Base-by-base conservation (phyloP, 164 flowering plant species). In the Macadamia tetraphylla region DNA sequence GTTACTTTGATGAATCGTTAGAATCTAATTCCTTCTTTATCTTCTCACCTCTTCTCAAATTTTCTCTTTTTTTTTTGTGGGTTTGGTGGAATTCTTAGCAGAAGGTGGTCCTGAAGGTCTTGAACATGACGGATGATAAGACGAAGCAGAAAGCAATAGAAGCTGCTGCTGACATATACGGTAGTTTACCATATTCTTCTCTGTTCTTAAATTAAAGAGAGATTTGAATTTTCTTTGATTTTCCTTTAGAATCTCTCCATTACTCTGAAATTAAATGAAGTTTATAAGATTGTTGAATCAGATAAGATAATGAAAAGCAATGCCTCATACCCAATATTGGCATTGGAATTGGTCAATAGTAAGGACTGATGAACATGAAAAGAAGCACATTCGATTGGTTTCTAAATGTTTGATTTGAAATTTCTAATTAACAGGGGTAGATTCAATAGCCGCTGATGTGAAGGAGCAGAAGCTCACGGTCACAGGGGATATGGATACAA, bases 81-180 rank as follows among this genome's bases (percentile, higher is more conserved):
- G 5, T 8, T 15, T 63, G 43, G 13, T 53, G 40, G 6, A 66
- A 23, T 66, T 59, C 67, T 52, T 56, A 76, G 86, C 88, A 88
- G 82, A 94, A 91, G 74, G 83, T 88, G 67, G 87, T 94, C 70
- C 55, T 94, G n/a, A 94, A 87, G 85, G 76, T 94, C 64, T 6
- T 88, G 74, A 89, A 91, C 77, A 94, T 94, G 98, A 83, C 87
- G 6, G 97, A 94, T 77, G 94, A 87, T 17, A 91, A 83, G 70
- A 89, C 96, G 5, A 91, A 88, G 82, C 90, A 94, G 82, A 94
- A 86, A 64, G 97, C 97, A 40, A 91, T 94, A 1, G 93, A 90
- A 76, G 97, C 98, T 29, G 98, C 88, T 12, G 96, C 98, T 11
- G 92, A 88, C 68, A 88, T 94, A 4, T 79, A 67, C 62, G 98